Evolutionary conservation across 129 eudicot species (phyloP).

Genomic region (Pulicaria dysenterica): DNA sequence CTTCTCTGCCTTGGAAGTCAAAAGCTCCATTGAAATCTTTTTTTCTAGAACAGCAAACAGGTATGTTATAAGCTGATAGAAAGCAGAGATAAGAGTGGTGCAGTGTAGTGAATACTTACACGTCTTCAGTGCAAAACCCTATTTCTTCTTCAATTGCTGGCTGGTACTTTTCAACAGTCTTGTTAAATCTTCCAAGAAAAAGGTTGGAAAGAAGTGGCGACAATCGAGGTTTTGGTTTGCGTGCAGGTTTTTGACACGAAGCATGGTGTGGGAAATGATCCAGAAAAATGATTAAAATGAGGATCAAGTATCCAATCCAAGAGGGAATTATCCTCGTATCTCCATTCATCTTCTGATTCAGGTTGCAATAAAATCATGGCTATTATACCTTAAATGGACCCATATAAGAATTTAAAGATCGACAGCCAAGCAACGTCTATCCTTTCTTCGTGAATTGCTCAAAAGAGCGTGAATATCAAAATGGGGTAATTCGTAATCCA

Average conservation of each 20-base stretch:
- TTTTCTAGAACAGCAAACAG: constrained; percentile 45
- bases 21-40: constrained; percentile 80
- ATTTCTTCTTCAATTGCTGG: constrained; percentile 55
- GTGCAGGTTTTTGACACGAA: constrained; percentile 22
- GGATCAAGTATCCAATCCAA: constrained; percentile 38
- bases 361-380: constrained; percentile 26
- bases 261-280: constrained; percentile 35
- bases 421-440: not conserved
- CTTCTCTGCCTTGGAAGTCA: constrained; percentile 51
- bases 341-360: constrained; percentile 37
- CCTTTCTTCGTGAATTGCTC: not conserved
- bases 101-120: constrained; percentile 52
- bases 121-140: constrained; percentile 76
- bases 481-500: not conserved
- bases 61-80: not conserved
- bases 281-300: constrained; percentile 33
- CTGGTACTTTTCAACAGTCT: constrained; percentile 52
- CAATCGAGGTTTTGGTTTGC: constrained; percentile 28
- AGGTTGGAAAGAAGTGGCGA: constrained; percentile 53
- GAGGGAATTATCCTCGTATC: constrained; percentile 39
- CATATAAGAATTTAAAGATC: not conserved
- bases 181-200: constrained; percentile 58
- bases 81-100: not conserved
- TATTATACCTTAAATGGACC: constrained; percentile 3
- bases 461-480: not conserved